Evolutionary conservation across 768 basidiomycete species (phyloP).

Genomic region (Mycena amicta): DNA sequence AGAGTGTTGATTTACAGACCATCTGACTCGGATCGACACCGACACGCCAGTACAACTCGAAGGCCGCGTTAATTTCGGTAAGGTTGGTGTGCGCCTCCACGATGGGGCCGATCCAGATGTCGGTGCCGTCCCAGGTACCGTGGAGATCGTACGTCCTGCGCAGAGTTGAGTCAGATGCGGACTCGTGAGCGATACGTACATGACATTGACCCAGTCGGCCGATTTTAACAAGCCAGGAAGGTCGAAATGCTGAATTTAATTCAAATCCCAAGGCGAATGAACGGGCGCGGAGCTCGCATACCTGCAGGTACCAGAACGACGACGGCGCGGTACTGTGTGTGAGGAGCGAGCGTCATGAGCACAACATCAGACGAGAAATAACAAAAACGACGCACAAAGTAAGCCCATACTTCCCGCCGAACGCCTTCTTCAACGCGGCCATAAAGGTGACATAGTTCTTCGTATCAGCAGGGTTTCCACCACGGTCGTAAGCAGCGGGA

Average conservation of each 20-base stretch:
- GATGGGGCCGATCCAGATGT: constrained; percentile 22
- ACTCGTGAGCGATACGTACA: background rate
- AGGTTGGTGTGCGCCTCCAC: constrained; percentile 19
- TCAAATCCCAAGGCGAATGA: too few relatives aligned
- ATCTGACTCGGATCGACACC: constrained; percentile 27
- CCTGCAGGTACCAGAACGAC: constrained; percentile 33
- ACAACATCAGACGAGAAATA: background rate
- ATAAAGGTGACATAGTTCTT: constrained; percentile 28
- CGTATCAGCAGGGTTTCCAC: constrained; percentile 27
- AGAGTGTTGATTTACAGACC: background rate
- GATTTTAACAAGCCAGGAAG: constrained; percentile 22
- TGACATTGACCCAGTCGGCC: constrained; percentile 27
- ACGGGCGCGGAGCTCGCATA: too few relatives aligned
- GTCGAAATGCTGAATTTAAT: too few relatives aligned
- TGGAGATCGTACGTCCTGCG: constrained; percentile 32
- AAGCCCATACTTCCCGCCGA: constrained; percentile 26
- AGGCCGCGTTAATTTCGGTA: constrained; percentile 28
- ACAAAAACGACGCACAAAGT: constrained; percentile 17
- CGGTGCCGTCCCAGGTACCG: constrained; percentile 28
- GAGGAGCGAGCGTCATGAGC: too few relatives aligned
- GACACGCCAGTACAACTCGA: constrained; percentile 26
- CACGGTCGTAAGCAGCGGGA: constrained; percentile 21
- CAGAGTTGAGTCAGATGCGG: constrained; percentile 1
- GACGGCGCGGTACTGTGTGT: constrained; percentile 26
- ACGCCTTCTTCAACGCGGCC: constrained; percentile 23